A percentile compares a stretch with the other conserved stretches of the same genome.
These are phyloP conservation scores for Candolleomyces aberdarensis DNA, from an alignment of 768 basidiomycete genomes.

Conservation along the genomic window DNA sequence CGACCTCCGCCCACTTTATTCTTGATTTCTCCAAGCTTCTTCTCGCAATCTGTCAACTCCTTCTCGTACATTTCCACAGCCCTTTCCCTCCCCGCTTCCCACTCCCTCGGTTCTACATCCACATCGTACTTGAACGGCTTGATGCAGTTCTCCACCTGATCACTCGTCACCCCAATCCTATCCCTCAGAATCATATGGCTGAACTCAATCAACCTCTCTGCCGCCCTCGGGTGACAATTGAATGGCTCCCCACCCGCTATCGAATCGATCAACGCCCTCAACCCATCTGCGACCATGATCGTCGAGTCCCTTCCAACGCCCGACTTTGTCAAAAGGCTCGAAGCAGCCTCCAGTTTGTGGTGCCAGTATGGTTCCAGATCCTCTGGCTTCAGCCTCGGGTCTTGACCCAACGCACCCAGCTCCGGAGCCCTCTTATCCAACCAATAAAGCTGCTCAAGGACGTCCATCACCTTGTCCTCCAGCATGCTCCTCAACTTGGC, in stretches of 20 bases:
- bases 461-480: slow-evolving; percentile 95
- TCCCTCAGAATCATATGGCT: slow-evolving; percentile 92
- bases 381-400: slow-evolving; percentile 66
- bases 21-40: slow-evolving; percentile 81
- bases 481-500: slow-evolving; percentile 88
- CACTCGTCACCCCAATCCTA: slow-evolving; percentile 89
- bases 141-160: slow-evolving; percentile 99
- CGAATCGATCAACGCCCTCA: slow-evolving; percentile 85
- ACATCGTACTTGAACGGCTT: slow-evolving; percentile 99
- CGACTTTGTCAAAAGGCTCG: slow-evolving; percentile 90
- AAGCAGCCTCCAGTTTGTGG: slow-evolving; percentile 94
- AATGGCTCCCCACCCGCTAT: slow-evolving; percentile 90
- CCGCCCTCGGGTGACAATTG: slow-evolving; percentile 82
- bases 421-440: slow-evolving; percentile 82
- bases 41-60: slow-evolving; percentile 83
- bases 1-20: slow-evolving; percentile 86
- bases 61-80: slow-evolving; percentile 80
- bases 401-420: slow-evolving; percentile 64
- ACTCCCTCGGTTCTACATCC: slow-evolving; percentile 90
- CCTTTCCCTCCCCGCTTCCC: slow-evolving; percentile 78
- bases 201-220: slow-evolving; percentile 88
- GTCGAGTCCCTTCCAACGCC: slow-evolving; percentile 96
- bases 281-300: slow-evolving; percentile 88
- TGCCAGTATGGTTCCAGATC: slow-evolving; percentile 91
- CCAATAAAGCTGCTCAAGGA: slow-evolving; percentile 97